A percentile compares a stretch with the other conserved stretches of the same genome.
Evolutionary conservation across 768 basidiomycete genomes (phyloP).

Genomic region (Leucocoprinus birnbaumii): DNA sequence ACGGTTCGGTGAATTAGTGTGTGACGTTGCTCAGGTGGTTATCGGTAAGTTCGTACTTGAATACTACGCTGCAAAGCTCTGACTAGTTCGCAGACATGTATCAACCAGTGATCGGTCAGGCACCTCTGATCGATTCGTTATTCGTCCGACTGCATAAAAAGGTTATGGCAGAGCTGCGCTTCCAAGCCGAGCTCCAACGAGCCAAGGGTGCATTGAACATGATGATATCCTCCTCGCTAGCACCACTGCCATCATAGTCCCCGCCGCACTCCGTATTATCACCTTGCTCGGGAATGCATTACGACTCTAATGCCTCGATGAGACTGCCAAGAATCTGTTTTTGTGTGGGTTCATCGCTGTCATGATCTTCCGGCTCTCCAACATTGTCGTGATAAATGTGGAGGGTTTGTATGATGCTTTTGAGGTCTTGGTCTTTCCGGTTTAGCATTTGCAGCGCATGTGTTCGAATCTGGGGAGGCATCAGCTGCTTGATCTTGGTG

Average conservation of each 20-base stretch:
- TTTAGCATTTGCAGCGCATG: constrained; percentile 77
- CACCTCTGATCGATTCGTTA: constrained; percentile 85
- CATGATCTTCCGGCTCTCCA: constrained; percentile 39
- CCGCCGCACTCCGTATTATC: not conserved
- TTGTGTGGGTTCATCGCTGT: constrained; percentile 46
- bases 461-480: constrained; percentile 56
- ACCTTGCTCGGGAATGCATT: not conserved
- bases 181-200: constrained; percentile 84
- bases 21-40: constrained; percentile 75
- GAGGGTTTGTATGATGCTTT: constrained; percentile 70
- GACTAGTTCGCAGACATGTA: constrained; percentile 72
- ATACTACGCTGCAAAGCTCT: not conserved
- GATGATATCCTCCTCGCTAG: constrained; percentile 63
- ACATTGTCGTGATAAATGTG: constrained; percentile 72
- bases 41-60: constrained; percentile 58
- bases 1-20: constrained; percentile 87
- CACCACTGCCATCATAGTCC: constrained; percentile 12
- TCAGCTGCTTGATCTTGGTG: not conserved
- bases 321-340: constrained; percentile 68
- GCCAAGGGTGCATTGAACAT: constrained; percentile 88
- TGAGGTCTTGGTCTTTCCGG: constrained; percentile 67
- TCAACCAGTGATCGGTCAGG: constrained; percentile 86
- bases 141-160: constrained; percentile 82
- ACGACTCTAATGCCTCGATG: constrained; percentile 52
- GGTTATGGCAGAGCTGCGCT: constrained; percentile 79